Evolutionary conservation across 352 stramenopile genomes (phyloP).

Genomic region (Phytophthora litchii): DNA sequence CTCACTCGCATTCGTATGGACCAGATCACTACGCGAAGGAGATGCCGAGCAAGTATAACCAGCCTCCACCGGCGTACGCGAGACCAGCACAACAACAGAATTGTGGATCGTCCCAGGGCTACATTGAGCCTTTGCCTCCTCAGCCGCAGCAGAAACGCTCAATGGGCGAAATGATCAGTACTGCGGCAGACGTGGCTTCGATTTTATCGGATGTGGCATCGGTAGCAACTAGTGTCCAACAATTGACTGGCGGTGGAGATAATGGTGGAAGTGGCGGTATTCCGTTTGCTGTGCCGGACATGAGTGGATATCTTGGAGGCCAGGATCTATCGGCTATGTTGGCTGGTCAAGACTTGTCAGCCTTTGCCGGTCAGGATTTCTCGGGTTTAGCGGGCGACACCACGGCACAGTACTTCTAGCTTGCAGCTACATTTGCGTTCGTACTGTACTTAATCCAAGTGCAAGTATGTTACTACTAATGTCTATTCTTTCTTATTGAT

Average conservation of each 20-base stretch:
- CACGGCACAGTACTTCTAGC: conserved; percentile 20
- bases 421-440: not conserved
- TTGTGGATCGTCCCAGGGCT: conserved; percentile 1
- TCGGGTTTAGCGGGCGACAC: conserved; percentile 7
- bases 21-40: conserved; percentile 14
- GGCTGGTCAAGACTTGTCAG: conserved; percentile 10
- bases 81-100: conserved; percentile 7
- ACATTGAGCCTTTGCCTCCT: conserved; percentile 28
- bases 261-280: conserved; percentile 7
- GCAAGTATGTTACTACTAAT: too few species aligned
- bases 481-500: too few species aligned
- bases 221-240: conserved; percentile 31
- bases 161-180: conserved; percentile 30
- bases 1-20: conserved; percentile 29
- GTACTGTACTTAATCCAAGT: too few species aligned
- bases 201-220: conserved; percentile 34
- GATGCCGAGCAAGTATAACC: conserved; percentile 6
- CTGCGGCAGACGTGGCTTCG: conserved; percentile 23
- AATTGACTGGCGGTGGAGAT: conserved; percentile 24
- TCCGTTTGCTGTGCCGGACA: conserved; percentile 25
- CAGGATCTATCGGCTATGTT: conserved; percentile 21
- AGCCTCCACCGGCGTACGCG: conserved; percentile 14
- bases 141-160: conserved; percentile 28
- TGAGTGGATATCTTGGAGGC: conserved; percentile 21
- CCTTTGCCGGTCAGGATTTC: conserved; percentile 13